Conservation (phyloP, 2,329 filamentous ascomycete genomes). For the Aspergillus hiratsukae region DNA sequence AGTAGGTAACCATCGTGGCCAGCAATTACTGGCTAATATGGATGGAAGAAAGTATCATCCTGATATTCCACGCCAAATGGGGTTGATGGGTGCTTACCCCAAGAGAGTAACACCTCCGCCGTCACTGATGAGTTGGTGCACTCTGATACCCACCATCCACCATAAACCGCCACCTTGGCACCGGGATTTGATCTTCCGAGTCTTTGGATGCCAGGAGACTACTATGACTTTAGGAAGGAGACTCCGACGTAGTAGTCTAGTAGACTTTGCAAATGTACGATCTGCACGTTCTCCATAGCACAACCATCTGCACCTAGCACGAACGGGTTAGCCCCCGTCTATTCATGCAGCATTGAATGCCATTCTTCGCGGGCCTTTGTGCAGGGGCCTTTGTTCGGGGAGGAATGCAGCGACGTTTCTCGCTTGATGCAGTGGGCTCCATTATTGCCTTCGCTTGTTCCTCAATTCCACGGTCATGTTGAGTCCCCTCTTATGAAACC, state of each 20-base stretch:
- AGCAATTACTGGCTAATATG: not conserved
- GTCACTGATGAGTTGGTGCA: not conserved
- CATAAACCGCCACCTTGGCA: not conserved
- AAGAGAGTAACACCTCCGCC: not conserved
- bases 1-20: not conserved
- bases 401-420: not conserved
- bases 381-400: no score
- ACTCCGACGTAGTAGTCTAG: not conserved
- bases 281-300: not conserved
- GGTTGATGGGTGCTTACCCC: not conserved
- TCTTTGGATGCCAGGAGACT: not conserved
- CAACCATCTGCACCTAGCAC: not conserved
- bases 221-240: not conserved
- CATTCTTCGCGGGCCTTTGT: no score
- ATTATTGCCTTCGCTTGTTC: not conserved
- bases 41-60: not conserved
- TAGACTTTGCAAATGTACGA: not conserved
- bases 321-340: not conserved
- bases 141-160: not conserved
- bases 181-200: not conserved
- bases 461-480: not conserved
- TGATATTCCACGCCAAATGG: not conserved
- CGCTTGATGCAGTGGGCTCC: not conserved
- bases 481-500: not conserved
- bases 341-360: not conserved